Conservation (phyloP, 2,329 filamentous ascomycete species). For the Beauveria medogensis region DNA sequence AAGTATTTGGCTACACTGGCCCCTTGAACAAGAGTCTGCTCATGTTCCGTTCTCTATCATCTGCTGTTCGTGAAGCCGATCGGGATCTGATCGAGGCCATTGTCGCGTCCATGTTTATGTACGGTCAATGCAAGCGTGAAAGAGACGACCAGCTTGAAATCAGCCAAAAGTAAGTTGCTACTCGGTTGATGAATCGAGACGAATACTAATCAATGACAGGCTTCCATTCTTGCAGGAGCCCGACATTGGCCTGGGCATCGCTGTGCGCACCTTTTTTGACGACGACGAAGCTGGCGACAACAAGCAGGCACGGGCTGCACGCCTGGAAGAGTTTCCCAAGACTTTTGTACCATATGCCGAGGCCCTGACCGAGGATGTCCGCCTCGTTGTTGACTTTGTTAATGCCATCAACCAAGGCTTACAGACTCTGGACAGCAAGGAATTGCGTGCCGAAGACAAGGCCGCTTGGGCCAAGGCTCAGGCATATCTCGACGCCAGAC, state of each 20-base stretch:
- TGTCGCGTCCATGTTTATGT: constrained; percentile 70
- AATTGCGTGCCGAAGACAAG: constrained; percentile 39
- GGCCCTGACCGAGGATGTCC: constrained; percentile 51
- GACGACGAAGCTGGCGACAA: constrained; percentile 56
- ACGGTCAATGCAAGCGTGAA: constrained; percentile 67
- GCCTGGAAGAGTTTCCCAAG: constrained; percentile 42
- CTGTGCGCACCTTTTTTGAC: constrained; percentile 71
- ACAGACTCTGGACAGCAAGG: constrained; percentile 41
- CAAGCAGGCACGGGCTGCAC: constrained; percentile 34
- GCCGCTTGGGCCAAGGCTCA: constrained; percentile 47
- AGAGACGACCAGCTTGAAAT: constrained; percentile 60
- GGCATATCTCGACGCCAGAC: constrained; percentile 40
- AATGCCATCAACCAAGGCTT: constrained; percentile 49
- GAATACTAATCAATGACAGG: constrained; percentile 24
- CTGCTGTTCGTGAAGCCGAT: constrained; percentile 68
- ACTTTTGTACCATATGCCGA: constrained; percentile 52
- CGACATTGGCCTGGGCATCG: constrained; percentile 69
- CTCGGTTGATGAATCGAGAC: constrained; percentile 12
- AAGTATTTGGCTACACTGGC: constrained; percentile 84
- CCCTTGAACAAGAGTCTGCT: constrained; percentile 86
- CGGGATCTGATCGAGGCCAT: constrained; percentile 81
- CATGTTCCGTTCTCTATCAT: constrained; percentile 75
- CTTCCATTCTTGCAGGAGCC: constrained; percentile 63
- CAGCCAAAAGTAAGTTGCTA: constrained; percentile 54
- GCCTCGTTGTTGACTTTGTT: constrained; percentile 49